Base-by-base conservation (phyloP, 805 yeast genomes). In the Candida easanensis region DNA sequence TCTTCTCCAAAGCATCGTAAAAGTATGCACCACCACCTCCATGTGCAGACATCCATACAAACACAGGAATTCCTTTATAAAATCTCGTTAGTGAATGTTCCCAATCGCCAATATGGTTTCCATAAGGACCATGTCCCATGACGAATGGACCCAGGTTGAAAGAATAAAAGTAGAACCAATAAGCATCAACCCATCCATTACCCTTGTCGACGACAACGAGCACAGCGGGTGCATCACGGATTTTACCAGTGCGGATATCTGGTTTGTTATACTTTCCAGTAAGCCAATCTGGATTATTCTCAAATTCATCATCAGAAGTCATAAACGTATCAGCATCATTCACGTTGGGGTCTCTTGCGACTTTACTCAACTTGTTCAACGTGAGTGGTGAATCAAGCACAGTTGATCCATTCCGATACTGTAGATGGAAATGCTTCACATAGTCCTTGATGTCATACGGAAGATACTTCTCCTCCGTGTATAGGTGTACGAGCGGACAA, bases 81-180 rank as follows among this genome's bases (percentile, higher is more conserved):
- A 88, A 91, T 20, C 99, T 71, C 13, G 89, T 91, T 27, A 91
- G 66, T 1, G 95, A 80, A 62, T 91, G 99, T 56, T 91, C 99
- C 99, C 99, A 91, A 67, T 91, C 99, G 6, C 98, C 99, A 26
- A 93, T 80, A 60, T 91, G 99, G 61, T 91, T 86, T 0, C 99
- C 99, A 69, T 84, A 93, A 0, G 99, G 99, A 0, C 99, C 99
- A 28, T 78, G 76, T 3, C 98, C 98, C 97, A 91, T 89, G 9
- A 91, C 97, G 65, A 82, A 91, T 0, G 99, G 97, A 0, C 99
- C 99, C 51, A 87, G 69, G 60, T 91, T 91, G 69, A 91, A 91
- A 2, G 96, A 84, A 61, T 93, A 91, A 60, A 91, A 91, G 60
- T 88, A 90, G 62, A 91, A 93, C 97, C 98, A 91, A 61, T 78